phyloP scores from a whole-genome alignment of 768 basidiomycete species.

The Suillus luteus region DNA sequence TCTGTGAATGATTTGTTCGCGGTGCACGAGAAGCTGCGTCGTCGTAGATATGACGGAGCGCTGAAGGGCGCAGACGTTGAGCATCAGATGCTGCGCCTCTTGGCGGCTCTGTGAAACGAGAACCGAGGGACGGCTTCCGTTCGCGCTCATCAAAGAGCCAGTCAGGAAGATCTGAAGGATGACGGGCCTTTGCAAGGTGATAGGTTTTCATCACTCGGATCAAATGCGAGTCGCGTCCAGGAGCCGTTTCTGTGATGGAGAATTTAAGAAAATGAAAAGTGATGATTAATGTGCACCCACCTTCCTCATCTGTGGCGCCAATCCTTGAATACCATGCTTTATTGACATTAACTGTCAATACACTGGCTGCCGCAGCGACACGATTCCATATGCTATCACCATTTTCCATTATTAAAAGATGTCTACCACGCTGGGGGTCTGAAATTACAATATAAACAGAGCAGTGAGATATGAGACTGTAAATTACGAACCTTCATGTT shows the following conservation, averaged over 20 bases:
- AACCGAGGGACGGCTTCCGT: conserved; percentile 34
- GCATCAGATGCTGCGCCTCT: conserved; percentile 10
- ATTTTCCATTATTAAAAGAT: conserved; percentile 29
- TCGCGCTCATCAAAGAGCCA: conserved; percentile 69
- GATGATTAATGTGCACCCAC: conserved; percentile 29
- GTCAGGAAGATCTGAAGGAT: conserved; percentile 57
- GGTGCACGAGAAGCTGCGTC: conserved; percentile 25
- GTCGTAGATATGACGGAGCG: conserved; percentile 42
- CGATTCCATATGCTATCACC: conserved; percentile 57
- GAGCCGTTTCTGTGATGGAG: conserved; percentile 43
- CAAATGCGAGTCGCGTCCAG: conserved; percentile 60
- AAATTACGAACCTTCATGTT: not conserved
- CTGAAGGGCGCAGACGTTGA: conserved; percentile 25
- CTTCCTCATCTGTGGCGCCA: conserved; percentile 45
- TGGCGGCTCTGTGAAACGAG: conserved; percentile 14
- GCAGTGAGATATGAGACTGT: not conserved
- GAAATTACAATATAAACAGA: not conserved
- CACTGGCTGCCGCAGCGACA: conserved; percentile 52
- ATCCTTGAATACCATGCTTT: conserved; percentile 56
- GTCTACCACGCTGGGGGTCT: not conserved
- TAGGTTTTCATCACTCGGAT: conserved; percentile 69
- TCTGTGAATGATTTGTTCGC: conserved; percentile 2
- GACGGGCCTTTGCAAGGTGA: conserved; percentile 59
- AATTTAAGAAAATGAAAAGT: not conserved
- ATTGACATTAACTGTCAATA: conserved; percentile 56